Conservation (phyloP, 768 basidiomycete species). For the Mycena belliarum region DNA sequence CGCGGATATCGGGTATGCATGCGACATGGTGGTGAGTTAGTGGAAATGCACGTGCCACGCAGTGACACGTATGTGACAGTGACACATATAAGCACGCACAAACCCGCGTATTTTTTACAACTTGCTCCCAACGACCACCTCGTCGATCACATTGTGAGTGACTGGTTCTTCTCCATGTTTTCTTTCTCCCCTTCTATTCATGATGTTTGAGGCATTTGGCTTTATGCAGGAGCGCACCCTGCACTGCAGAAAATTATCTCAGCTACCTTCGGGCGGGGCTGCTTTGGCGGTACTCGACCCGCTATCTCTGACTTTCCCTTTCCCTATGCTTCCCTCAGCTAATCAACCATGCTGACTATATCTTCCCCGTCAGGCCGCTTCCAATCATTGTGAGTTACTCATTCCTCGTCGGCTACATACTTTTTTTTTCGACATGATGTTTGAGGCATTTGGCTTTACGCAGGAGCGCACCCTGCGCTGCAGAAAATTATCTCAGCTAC, state of each 20-base stretch:
- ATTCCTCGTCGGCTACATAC: neutral
- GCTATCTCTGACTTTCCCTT: slow-evolving; percentile 10
- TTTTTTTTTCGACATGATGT: slow-evolving; percentile 15
- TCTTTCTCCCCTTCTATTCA: neutral
- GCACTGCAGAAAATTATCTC: slow-evolving; percentile 86
- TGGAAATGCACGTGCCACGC: no score
- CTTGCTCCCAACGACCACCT: neutral
- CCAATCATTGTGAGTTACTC: slow-evolving; percentile 28
- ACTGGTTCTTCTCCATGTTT: neutral
- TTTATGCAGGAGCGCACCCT: slow-evolving; percentile 51
- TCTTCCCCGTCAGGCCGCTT: no score
- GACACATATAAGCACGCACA: no score
- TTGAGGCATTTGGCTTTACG: slow-evolving; percentile 32
- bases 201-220: slow-evolving; percentile 15
- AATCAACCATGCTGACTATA: no score
- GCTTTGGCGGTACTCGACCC: slow-evolving; percentile 32
- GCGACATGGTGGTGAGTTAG: no score
- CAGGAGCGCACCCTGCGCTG: slow-evolving; percentile 65
- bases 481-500: slow-evolving; percentile 92
- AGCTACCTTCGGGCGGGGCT: slow-evolving; percentile 76
- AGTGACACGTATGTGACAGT: no score
- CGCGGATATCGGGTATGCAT: slow-evolving; percentile 27
- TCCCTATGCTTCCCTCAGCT: neutral
- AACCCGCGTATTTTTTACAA: no score
- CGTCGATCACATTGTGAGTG: no score